A percentile compares a stretch with the other conserved stretches of the same genome.
phyloP scores from a whole-genome alignment of 495 filamentous ascomycete genomes.

The Xylaria nigripes region DNA sequence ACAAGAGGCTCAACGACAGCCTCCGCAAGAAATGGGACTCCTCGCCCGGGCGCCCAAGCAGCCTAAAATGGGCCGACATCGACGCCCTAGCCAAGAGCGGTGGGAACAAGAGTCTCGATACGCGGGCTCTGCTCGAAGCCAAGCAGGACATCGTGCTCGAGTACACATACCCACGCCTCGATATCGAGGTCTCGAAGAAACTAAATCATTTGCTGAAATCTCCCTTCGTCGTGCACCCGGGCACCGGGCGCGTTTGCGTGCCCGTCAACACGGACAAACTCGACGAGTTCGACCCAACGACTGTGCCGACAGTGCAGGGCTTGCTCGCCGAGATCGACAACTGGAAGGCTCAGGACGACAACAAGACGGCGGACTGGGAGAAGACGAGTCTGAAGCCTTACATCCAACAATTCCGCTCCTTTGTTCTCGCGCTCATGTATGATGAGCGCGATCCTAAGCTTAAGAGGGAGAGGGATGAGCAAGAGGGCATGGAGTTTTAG shows the following conservation, averaged over 20 bases:
- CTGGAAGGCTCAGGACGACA: constrained; percentile 41
- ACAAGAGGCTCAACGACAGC: constrained; percentile 61
- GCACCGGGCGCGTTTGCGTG: constrained; percentile 88
- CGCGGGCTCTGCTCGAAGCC: constrained; percentile 64
- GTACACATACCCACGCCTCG: constrained; percentile 96
- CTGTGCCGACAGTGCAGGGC: constrained; percentile 76
- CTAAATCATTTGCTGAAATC: constrained; percentile 95
- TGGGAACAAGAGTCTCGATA: constrained; percentile 55
- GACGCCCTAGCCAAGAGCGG: constrained; percentile 70
- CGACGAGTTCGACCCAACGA: constrained; percentile 78
- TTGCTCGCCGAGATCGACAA: constrained; percentile 73
- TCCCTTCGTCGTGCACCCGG: constrained; percentile 93
- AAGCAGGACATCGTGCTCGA: constrained; percentile 93
- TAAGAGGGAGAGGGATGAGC: constrained; percentile 54
- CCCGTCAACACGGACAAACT: constrained; percentile 67
- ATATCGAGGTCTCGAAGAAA: constrained; percentile 94
- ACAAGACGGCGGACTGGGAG: constrained; percentile 72
- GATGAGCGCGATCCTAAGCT: constrained; percentile 71
- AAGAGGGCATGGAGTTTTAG: constrained; percentile 54
- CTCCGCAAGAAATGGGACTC: constrained; percentile 87
- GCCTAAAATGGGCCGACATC: constrained; percentile 88
- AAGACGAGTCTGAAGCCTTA: constrained; percentile 93
- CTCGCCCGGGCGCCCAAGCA: constrained; percentile 62
- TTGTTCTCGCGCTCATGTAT: constrained; percentile 68
- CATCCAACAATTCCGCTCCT: constrained; percentile 76